Evolutionary conservation across 345 rosid species (phyloP), one percentile per base, ranked within the genome.

Genomic region (Triadica sebifera): DNA sequence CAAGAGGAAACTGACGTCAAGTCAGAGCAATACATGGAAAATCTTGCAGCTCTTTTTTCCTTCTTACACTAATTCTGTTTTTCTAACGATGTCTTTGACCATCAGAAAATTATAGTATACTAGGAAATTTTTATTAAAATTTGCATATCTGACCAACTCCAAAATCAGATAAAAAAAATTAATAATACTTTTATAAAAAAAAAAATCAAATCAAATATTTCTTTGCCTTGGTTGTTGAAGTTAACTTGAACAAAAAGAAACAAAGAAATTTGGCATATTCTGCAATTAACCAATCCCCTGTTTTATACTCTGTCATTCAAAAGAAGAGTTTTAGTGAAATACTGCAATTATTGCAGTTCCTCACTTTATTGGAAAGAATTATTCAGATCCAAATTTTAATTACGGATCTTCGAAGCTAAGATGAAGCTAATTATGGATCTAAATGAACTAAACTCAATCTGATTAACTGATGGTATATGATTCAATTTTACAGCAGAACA

Each of bases 401-500:
- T 55, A 55, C 2, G n/a, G 17, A 55, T 55, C 22, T 3, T 16
- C 59, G 22, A 55, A 0, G 61, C 34, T 20, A n/a, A 10, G 10
- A 20, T 57, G 11, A 57, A 19, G 3, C 8, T 24, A 20, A 20
- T 56, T 20, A 52, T 56, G 29, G 12, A 56, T 20, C 29, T 56
- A 43, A 43, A 5, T 8, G 9, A 43, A 8, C 34, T 29, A 29
- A 29, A 29, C 34, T 29, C 34, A 29, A 29, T 29, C 34, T 43
- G 9, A 43, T 57, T 20, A 57, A 20, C n/a, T 8, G 47, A 57
- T 57, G 61, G 16, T 20, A 29, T 29, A 29, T 20, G 5, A 46
- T 45, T 22, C 19, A 47, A 22, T 47, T 7, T 47, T 7, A n/a
- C 10, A 20, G 22, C 3, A 66, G 29, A 72, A 68, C 75, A 85